phyloP scores from a whole-genome alignment of 1,284 basidiomycete species.

The Ustilago esculenta region DNA sequence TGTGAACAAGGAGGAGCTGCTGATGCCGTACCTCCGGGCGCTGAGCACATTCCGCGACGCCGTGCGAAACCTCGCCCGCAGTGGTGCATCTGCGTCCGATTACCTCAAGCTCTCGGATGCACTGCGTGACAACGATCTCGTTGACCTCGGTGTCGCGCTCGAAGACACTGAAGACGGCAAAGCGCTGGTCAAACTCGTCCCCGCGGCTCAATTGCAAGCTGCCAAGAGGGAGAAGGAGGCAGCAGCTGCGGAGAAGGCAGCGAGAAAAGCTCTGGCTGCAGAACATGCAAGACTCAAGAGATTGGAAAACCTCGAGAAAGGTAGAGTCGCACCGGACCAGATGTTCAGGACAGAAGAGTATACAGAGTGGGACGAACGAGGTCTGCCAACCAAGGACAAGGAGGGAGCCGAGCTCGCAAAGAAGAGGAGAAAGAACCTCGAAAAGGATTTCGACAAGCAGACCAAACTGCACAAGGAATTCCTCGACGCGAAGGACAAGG shows the following conservation, averaged over 20 bases:
- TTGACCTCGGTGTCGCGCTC: constrained; percentile 90
- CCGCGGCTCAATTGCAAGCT: constrained; percentile 82
- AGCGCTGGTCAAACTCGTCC: constrained; percentile 85
- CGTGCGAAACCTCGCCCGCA: constrained; percentile 83
- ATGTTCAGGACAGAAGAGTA: constrained; percentile 77
- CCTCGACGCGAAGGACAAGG: constrained; percentile 54
- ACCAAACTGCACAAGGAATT: constrained; percentile 61
- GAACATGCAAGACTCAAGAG: constrained; percentile 79
- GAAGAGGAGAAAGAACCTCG: constrained; percentile 79
- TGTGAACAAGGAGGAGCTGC: constrained; percentile 78
- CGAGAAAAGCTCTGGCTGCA: constrained; percentile 79
- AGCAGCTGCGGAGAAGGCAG: constrained; percentile 78
- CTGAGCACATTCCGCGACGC: constrained; percentile 92
- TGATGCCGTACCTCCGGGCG: constrained; percentile 88
- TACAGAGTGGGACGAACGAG: constrained; percentile 83
- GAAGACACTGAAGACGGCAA: constrained; percentile 90
- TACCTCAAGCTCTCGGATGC: constrained; percentile 73
- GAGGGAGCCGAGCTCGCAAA: constrained; percentile 88
- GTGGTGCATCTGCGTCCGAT: constrained; percentile 49
- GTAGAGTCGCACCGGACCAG: constrained; percentile 77
- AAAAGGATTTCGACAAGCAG: constrained; percentile 82
- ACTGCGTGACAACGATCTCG: constrained; percentile 87
- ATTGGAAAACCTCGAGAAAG: constrained; percentile 84
- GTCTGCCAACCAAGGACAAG: constrained; percentile 83
- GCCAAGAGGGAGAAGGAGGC: constrained; percentile 90